phyloP scores from a whole-genome alignment of 306 rosid species.

The Malus asiatica region DNA sequence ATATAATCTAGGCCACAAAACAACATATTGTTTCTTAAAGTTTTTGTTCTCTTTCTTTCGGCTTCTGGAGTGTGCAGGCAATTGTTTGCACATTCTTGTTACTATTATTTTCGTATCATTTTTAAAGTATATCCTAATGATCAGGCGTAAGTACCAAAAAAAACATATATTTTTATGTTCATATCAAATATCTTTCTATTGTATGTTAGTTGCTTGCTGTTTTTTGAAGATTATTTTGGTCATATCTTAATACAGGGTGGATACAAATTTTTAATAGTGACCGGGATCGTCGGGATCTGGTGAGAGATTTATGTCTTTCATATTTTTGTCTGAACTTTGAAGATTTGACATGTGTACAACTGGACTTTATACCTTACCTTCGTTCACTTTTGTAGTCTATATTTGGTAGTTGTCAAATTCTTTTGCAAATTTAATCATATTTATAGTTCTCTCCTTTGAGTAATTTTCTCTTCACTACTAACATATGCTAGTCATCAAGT shows the following conservation, averaged over 20 bases:
- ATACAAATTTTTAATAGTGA: conserved; percentile 82
- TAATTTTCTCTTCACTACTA: not conserved
- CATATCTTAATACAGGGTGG: conserved; percentile 66
- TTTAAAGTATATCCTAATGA: not conserved
- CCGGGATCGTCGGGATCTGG: conserved; percentile 92
- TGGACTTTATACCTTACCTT: not conserved
- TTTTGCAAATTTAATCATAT: not conserved
- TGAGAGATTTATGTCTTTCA: conserved; percentile 26
- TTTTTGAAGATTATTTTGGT: conserved; percentile 6
- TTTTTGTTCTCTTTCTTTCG: not conserved
- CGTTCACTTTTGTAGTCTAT: not conserved
- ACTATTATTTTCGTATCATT: not conserved
- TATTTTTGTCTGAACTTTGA: conserved; percentile 1
- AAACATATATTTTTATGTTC: conserved; percentile 2
- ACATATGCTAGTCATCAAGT: not conserved
- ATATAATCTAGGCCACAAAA: not conserved
- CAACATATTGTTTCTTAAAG: too few species aligned
- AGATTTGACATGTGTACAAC: not conserved
- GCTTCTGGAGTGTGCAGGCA: not conserved
- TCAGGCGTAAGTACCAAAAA: not conserved
- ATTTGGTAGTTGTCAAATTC: not conserved
- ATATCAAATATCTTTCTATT: not conserved
- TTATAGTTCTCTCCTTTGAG: not conserved
- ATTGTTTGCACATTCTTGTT: not conserved
- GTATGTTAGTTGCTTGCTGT: conserved; percentile 2